Evolutionary conservation across 1,139 yeast species (phyloP).

Genomic region (Keqinozyma sinolaborantium): DNA sequence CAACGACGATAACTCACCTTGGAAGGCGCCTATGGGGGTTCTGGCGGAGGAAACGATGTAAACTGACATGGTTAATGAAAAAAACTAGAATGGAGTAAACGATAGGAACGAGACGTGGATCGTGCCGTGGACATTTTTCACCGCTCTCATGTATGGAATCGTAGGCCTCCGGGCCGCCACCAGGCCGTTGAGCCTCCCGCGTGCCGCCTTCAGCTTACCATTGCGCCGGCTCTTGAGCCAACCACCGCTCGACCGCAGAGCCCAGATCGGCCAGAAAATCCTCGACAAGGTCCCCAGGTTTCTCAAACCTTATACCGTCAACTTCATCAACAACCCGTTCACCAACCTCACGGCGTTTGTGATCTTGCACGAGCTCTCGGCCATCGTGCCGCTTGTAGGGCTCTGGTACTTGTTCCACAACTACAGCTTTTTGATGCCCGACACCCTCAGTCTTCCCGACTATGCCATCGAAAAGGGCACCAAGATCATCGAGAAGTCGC

Average conservation of each 20-base stretch:
- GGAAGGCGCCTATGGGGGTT: constrained; percentile 94
- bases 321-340: constrained; percentile 58
- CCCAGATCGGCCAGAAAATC: constrained; percentile 17
- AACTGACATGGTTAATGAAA: constrained; percentile 38
- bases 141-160: neutral
- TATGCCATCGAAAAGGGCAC: constrained; percentile 65
- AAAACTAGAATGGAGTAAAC: neutral
- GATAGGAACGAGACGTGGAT: constrained; percentile 1
- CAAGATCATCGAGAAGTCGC: constrained; percentile 49
- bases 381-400: constrained; percentile 72
- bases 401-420: constrained; percentile 75
- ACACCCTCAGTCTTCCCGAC: constrained; percentile 53
- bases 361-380: constrained; percentile 81
- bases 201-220: too few relatives aligned
- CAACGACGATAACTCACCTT: constrained; percentile 74
- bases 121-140: neutral
- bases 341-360: constrained; percentile 72
- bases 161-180: too few relatives aligned
- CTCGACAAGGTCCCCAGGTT: constrained; percentile 43
- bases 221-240: too few relatives aligned
- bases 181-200: too few relatives aligned
- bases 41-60: constrained; percentile 89
- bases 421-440: constrained; percentile 31
- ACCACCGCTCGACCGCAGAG: constrained; percentile 8
- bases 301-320: constrained; percentile 46